These are phyloP conservation scores for Boletus tomentosulus DNA, from an alignment of 768 basidiomycete species.

Conservation along the genomic window DNA sequence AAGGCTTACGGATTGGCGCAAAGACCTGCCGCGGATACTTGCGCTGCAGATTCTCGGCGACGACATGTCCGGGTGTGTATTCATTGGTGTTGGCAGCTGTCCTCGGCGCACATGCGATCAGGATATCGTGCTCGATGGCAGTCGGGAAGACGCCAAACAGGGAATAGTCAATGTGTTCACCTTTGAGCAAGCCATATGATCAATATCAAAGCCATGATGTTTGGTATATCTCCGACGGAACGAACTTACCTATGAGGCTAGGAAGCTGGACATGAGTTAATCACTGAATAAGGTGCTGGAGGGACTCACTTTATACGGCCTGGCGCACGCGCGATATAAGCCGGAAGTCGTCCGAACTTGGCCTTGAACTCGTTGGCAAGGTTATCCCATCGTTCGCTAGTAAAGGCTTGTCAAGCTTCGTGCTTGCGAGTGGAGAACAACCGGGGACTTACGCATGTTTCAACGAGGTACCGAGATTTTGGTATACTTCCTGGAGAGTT, in stretches of 20 bases:
- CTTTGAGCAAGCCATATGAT: conserved; percentile 35
- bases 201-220: background rate
- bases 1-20: conserved; percentile 41
- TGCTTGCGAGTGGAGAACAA: no score
- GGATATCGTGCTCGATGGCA: conserved; percentile 80
- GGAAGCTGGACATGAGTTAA: background rate
- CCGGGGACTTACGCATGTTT: conserved; percentile 41
- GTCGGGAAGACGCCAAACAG: conserved; percentile 81
- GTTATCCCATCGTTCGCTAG: conserved; percentile 53
- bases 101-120: conserved; percentile 68
- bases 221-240: background rate
- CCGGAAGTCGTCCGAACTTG: conserved; percentile 62
- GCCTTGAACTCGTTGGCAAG: conserved; percentile 58
- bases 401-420: background rate
- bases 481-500: conserved; percentile 52
- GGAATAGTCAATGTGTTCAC: conserved; percentile 83
- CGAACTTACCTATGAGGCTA: conserved; percentile 34
- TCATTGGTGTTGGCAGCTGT: conserved; percentile 6
- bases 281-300: background rate
- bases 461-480: conserved; percentile 48
- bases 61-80: conserved; percentile 47
- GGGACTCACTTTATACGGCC: conserved; percentile 70
- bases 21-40: conserved; percentile 62
- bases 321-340: conserved; percentile 71
- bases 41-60: conserved; percentile 56